A percentile compares a stretch with the other conserved stretches of the same genome.
These are phyloP conservation scores for Diutina pseudorugosa DNA, from an alignment of 1,139 yeast genomes.

Conservation along the genomic window DNA sequence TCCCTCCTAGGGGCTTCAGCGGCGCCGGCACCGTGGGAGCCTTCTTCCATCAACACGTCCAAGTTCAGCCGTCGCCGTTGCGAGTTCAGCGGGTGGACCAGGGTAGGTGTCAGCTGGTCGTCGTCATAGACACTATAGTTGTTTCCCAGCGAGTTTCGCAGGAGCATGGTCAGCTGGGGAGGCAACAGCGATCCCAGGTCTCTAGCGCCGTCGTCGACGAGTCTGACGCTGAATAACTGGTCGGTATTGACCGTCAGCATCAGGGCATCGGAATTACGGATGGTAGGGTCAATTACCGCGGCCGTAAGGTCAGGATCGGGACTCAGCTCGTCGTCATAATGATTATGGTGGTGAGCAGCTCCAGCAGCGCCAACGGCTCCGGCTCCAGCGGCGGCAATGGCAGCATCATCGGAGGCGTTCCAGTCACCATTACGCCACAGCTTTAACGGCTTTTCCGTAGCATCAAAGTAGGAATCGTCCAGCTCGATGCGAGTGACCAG, in stretches of 20 bases:
- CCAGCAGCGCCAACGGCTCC: too few relatives aligned
- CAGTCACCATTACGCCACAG: constrained; percentile 63
- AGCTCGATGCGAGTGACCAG: constrained; percentile 29
- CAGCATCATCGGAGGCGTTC: constrained; percentile 12
- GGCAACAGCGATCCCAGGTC: constrained; percentile 1
- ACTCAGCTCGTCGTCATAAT: constrained; percentile 15
- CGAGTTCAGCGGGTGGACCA: neutral
- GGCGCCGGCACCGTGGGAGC: neutral
- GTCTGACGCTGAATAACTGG: constrained; percentile 67
- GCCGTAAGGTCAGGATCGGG: neutral
- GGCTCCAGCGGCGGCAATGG: too few relatives aligned
- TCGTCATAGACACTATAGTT: neutral
- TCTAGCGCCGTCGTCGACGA: constrained; percentile 40
- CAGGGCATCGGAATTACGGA: constrained; percentile 44
- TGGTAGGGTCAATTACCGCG: neutral
- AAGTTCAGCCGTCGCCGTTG: neutral
- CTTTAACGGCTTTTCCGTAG: constrained; percentile 33
- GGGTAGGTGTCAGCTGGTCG: neutral
- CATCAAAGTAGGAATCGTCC: constrained; percentile 18
- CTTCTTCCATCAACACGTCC: constrained; percentile 1
- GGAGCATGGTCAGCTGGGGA: neutral
- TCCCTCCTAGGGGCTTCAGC: neutral
- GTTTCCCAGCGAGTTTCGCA: neutral
- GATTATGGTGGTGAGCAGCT: too few relatives aligned
- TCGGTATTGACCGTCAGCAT: constrained; percentile 80